A percentile compares a stretch with the other conserved stretches of the same genome.
phyloP scores from a whole-genome alignment of 139 green algal species.

The Micractinium sp. region DNA sequence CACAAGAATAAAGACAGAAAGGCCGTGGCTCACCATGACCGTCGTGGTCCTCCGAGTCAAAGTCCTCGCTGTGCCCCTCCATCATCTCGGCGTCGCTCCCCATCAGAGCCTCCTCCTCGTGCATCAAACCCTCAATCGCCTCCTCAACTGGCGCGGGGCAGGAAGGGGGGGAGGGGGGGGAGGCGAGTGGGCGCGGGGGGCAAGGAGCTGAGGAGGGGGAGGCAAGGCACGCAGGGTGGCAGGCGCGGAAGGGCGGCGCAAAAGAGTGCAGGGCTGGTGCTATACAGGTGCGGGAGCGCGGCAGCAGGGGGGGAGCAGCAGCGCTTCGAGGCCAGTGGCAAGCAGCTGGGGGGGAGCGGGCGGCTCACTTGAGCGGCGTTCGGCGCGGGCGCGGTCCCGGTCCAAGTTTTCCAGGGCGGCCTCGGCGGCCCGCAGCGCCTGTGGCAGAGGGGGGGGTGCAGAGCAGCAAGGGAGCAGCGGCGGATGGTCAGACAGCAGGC shows the following conservation, averaged over 20 bases:
- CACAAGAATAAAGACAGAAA: not conserved
- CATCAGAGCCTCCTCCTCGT: slow-evolving; percentile 42
- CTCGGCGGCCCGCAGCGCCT: slow-evolving; percentile 19
- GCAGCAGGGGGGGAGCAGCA: not conserved
- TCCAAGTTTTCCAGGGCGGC: slow-evolving; percentile 8
- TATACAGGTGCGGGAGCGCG: not conserved
- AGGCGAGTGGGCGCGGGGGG: not conserved
- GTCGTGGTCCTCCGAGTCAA: slow-evolving; percentile 29
- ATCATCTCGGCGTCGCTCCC: slow-evolving; percentile 34
- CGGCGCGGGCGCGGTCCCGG: slow-evolving; percentile 13
- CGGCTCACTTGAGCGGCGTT: slow-evolving; percentile 19
- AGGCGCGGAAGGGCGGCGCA: not conserved
- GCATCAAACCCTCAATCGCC: slow-evolving; percentile 50
- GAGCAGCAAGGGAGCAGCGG: not conserved
- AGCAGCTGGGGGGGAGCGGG: not conserved
- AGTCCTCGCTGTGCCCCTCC: slow-evolving; percentile 3
- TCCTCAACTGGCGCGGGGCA: slow-evolving; percentile 57
- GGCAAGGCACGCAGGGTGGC: not conserved
- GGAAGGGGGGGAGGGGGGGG: too few relatives aligned
- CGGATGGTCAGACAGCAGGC: not conserved
- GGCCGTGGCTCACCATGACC: not conserved
- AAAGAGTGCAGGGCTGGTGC: not conserved
- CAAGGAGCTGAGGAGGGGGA: not conserved
- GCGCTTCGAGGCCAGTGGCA: not conserved
- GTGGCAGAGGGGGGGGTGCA: not conserved